Evolutionary conservation across 345 rosid species (phyloP).

Genomic region (Crucihimalaya himalaica): DNA sequence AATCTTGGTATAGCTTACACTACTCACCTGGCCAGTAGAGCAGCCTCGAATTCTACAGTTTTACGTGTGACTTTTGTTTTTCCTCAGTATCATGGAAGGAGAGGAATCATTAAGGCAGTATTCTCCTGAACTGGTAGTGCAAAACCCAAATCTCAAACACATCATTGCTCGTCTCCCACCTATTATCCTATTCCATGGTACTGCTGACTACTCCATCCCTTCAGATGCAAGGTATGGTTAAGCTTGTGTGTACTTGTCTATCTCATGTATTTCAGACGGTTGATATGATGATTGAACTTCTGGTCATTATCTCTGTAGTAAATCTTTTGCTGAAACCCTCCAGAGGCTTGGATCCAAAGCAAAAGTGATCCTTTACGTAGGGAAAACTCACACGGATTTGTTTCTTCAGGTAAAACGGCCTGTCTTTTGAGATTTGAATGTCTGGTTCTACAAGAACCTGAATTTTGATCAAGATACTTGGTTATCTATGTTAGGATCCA

Average conservation of each 20-base stretch:
- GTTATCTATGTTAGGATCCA: slow-evolving; percentile 66
- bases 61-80: slow-evolving; percentile 16
- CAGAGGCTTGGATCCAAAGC: slow-evolving; percentile 73
- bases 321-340: slow-evolving; percentile 73
- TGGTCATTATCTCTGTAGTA: slow-evolving; percentile 50
- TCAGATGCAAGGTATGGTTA: slow-evolving; percentile 73
- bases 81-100: slow-evolving; percentile 90
- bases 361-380: slow-evolving; percentile 71
- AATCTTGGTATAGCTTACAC: not conserved
- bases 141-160: slow-evolving; percentile 55
- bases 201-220: slow-evolving; percentile 94
- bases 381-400: slow-evolving; percentile 93
- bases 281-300: slow-evolving; percentile 12
- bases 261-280: slow-evolving; percentile 12
- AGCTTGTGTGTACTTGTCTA: slow-evolving; percentile 19
- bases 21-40: slow-evolving; percentile 11
- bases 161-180: slow-evolving; percentile 78
- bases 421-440: not conserved
- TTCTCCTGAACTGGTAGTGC: slow-evolving; percentile 86
- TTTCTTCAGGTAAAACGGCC: slow-evolving; percentile 75
- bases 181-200: slow-evolving; percentile 82
- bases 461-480: not conserved
- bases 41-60: not conserved
- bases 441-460: slow-evolving; percentile 7
- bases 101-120: slow-evolving; percentile 71